These are phyloP conservation scores for Lentinus tigrinus DNA, from an alignment of 768 basidiomycete genomes.

Conservation along the genomic window DNA sequence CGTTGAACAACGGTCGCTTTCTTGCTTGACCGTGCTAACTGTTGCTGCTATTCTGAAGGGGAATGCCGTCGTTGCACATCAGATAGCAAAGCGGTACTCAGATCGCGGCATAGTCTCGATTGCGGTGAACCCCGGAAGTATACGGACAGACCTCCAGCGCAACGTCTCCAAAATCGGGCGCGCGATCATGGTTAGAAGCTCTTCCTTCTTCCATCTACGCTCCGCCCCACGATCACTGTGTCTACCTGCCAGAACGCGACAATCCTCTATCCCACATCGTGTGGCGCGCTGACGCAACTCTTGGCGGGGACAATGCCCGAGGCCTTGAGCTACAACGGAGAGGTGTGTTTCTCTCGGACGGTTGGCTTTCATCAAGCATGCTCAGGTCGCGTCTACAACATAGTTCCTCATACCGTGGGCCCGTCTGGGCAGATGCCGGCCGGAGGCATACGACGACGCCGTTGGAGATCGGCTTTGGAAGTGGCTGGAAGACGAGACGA, in stretches of 20 bases:
- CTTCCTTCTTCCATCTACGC: background rate
- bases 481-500: conserved; percentile 25
- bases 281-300: conserved; percentile 32
- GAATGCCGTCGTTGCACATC: conserved; percentile 45
- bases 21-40: background rate
- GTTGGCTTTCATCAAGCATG: too few relatives aligned
- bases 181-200: conserved; percentile 3
- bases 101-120: conserved; percentile 43
- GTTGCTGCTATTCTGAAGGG: conserved; percentile 29
- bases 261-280: conserved; percentile 30
- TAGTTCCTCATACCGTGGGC: conserved; percentile 29
- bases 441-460: conserved; percentile 21
- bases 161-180: background rate
- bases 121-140: conserved; percentile 43
- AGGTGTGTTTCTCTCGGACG: conserved; percentile 28
- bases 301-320: conserved; percentile 39
- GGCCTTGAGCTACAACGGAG: conserved; percentile 38
- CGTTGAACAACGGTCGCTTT: conserved; percentile 12
- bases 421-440: conserved; percentile 19
- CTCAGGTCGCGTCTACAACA: too few relatives aligned
- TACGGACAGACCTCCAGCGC: conserved; percentile 18
- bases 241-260: conserved; percentile 5
- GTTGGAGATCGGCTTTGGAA: conserved; percentile 22
- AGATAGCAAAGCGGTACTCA: conserved; percentile 48
- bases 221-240: background rate